Conservation (phyloP, 306 rosid species). For the Pachyrhizus erosus region DNA sequence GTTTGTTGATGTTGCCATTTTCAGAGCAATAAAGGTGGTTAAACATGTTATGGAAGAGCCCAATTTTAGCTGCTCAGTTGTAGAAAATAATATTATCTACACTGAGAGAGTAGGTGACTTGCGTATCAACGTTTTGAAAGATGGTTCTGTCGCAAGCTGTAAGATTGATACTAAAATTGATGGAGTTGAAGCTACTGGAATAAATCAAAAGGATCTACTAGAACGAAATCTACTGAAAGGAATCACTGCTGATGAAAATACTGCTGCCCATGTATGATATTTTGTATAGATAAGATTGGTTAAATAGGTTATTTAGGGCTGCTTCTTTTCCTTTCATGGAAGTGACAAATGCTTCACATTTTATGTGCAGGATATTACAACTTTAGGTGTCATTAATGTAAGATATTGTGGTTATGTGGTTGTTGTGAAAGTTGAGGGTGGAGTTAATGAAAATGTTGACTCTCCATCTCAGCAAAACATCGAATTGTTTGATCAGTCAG, state of each 20-base stretch:
- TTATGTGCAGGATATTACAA: slow-evolving; percentile 75
- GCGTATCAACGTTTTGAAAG: slow-evolving; percentile 74
- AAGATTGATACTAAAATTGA: slow-evolving; percentile 94
- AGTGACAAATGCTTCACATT: slow-evolving; percentile 38
- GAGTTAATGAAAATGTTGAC: slow-evolving; percentile 52
- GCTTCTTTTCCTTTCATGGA: slow-evolving; percentile 36
- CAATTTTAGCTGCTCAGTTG: slow-evolving; percentile 47
- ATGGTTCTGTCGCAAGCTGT: slow-evolving; percentile 78
- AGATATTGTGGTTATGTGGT: slow-evolving; percentile 85
- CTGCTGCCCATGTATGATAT: slow-evolving; percentile 90
- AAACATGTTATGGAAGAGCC: slow-evolving; percentile 62
- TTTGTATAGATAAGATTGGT: slow-evolving; percentile 40
- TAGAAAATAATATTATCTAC: slow-evolving; percentile 54
- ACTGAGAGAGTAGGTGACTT: slow-evolving; percentile 76
- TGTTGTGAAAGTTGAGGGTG: slow-evolving; percentile 74
- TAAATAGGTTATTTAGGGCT: slow-evolving; percentile 23
- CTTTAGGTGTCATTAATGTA: slow-evolving; percentile 84
- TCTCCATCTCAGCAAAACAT: slow-evolving; percentile 62
- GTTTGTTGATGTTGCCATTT: slow-evolving; percentile 88
- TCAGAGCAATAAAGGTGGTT: slow-evolving; percentile 75
- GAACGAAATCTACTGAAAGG: slow-evolving; percentile 91
- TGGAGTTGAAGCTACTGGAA: slow-evolving; percentile 78
- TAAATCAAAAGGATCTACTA: slow-evolving; percentile 63
- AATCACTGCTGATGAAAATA: slow-evolving; percentile 97
- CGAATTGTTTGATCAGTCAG: slow-evolving; percentile 83